These are phyloP conservation scores for Thelonectria olida DNA, from an alignment of 2,329 filamentous ascomycete genomes.

Conservation along the genomic window DNA sequence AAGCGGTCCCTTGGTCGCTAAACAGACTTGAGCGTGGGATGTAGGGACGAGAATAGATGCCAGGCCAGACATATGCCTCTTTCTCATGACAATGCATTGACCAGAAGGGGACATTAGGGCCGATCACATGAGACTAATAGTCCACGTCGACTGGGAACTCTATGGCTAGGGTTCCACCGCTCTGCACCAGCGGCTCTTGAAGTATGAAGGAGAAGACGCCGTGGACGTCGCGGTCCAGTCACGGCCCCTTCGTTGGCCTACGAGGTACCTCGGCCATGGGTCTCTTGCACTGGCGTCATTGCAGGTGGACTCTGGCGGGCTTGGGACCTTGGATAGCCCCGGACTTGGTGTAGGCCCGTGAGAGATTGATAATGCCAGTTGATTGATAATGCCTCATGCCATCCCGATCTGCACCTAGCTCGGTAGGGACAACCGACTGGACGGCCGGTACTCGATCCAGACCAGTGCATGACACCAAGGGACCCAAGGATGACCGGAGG, in stretches of 20 bases:
- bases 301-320: slow-evolving; percentile 24
- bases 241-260: not conserved
- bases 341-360: slow-evolving; percentile 16
- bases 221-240: slow-evolving; percentile 1
- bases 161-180: slow-evolving; percentile 16
- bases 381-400: slow-evolving; percentile 37
- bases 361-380: slow-evolving; percentile 38
- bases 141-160: not conserved
- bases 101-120: not conserved
- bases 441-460: not conserved
- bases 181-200: slow-evolving; percentile 9
- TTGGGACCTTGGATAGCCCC: slow-evolving; percentile 15
- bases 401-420: slow-evolving; percentile 23
- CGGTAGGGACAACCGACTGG: slow-evolving; percentile 8
- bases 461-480: not conserved
- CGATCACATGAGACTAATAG: not conserved
- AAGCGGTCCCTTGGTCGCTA: not conserved
- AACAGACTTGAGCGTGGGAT: not conserved
- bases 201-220: slow-evolving; percentile 8
- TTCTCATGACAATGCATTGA: slow-evolving; percentile 4
- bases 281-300: slow-evolving; percentile 27
- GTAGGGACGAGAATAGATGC: not conserved
- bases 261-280: slow-evolving; percentile 25
- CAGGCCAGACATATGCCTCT: not conserved
- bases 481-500: not conserved